Percentiles rank a stretch among this genome's conserved stretches.
These are phyloP conservation scores for Suillus ampliporus DNA, from an alignment of 768 basidiomycete genomes.

Conservation along the genomic window DNA sequence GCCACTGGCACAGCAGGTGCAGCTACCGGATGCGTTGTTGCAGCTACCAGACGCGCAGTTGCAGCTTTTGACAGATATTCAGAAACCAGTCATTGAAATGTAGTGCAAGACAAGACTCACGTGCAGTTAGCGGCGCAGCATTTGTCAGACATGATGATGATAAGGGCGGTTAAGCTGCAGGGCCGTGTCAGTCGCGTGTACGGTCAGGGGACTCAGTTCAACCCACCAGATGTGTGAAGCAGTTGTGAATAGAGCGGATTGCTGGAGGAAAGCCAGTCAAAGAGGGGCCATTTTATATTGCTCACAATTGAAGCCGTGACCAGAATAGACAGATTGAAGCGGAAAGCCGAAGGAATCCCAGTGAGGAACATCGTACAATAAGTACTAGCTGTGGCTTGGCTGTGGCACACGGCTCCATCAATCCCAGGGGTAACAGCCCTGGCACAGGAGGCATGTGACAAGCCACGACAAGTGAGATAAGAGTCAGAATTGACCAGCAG, in stretches of 20 bases:
- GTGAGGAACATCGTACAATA: too few relatives aligned
- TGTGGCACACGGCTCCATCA: too few relatives aligned
- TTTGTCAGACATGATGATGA: slow-evolving; percentile 3
- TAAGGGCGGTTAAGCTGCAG: background rate
- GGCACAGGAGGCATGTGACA: too few relatives aligned
- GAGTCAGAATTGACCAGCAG: too few relatives aligned
- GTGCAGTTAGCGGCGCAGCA: slow-evolving; percentile 2
- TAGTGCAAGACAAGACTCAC: slow-evolving; percentile 3
- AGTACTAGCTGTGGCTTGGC: too few relatives aligned
- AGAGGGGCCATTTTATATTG: slow-evolving; percentile 5
- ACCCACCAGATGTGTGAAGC: background rate
- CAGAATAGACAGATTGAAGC: background rate
- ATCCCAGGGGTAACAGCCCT: too few relatives aligned
- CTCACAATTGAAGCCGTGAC: background rate
- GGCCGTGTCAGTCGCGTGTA: background rate
- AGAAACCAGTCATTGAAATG: background rate
- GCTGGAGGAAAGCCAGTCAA: background rate
- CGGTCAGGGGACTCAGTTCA: background rate
- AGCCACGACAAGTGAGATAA: too few relatives aligned
- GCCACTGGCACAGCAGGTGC: slow-evolving; percentile 5
- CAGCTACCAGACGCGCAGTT: slow-evolving; percentile 11
- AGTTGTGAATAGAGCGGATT: background rate
- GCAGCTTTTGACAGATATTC: slow-evolving; percentile 7
- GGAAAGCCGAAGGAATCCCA: background rate
- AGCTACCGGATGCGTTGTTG: too few relatives aligned